A percentile compares a stretch with the other conserved stretches of the same genome.
Evolutionary conservation across 139 green algal genomes (phyloP).

Genomic region (Penium margaritaceum): DNA sequence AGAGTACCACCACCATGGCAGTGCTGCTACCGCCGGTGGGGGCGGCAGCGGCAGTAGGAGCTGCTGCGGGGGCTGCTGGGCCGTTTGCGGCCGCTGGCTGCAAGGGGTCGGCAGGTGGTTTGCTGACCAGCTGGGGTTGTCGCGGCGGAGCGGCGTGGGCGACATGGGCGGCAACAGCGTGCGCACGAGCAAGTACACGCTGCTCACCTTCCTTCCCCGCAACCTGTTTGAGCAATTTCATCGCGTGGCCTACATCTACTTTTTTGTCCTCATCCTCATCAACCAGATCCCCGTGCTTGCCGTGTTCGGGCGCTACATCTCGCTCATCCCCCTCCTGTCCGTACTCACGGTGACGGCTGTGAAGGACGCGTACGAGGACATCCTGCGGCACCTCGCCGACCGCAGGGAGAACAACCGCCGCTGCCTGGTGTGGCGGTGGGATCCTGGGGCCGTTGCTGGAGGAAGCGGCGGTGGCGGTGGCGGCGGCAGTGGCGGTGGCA

Average conservation of each 20-base stretch:
- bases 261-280: slow-evolving; percentile 55
- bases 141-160: too few relatives aligned
- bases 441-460: too few relatives aligned
- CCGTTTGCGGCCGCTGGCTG: too few relatives aligned
- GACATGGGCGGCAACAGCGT: too few relatives aligned
- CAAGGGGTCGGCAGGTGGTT: too few relatives aligned
- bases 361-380: slow-evolving; percentile 58
- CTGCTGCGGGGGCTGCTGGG: too few relatives aligned
- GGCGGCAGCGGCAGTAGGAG: too few relatives aligned
- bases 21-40: too few relatives aligned
- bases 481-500: background rate
- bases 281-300: slow-evolving; percentile 48
- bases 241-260: slow-evolving; percentile 73
- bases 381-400: slow-evolving; percentile 24
- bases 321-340: slow-evolving; percentile 62
- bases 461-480: background rate
- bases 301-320: slow-evolving; percentile 44
- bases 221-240: slow-evolving; percentile 77
- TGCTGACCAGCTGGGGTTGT: too few relatives aligned
- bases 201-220: slow-evolving; percentile 66
- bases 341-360: slow-evolving; percentile 70
- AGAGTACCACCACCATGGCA: too few relatives aligned
- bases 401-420: slow-evolving; percentile 26
- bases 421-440: slow-evolving; percentile 18
- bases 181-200: slow-evolving; percentile 65